Conservation (phyloP, 768 basidiomycete genomes). For the Tubosaeta sp. region DNA sequence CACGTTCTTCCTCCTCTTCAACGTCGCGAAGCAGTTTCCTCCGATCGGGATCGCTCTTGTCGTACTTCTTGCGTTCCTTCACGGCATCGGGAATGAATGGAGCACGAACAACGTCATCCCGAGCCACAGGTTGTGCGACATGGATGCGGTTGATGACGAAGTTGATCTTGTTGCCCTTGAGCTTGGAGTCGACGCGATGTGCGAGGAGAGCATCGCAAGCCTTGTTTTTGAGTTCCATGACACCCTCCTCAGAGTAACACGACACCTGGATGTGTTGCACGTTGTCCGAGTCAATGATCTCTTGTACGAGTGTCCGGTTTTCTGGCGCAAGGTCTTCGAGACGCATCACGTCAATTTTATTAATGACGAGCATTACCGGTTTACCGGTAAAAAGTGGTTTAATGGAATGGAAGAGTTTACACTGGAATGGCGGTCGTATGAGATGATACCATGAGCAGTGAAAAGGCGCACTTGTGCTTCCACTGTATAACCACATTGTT, state of each 20-base stretch:
- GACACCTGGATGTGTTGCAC: conserved; percentile 82
- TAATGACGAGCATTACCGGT: conserved; percentile 91
- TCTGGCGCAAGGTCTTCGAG: conserved; percentile 80
- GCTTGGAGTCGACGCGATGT: conserved; percentile 89
- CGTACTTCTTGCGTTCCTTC: conserved; percentile 73
- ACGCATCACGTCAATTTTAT: conserved; percentile 94
- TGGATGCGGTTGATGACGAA: conserved; percentile 93
- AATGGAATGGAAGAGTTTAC: conserved; percentile 98
- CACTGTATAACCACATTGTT: conserved; percentile 96
- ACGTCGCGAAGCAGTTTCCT: conserved; percentile 70
- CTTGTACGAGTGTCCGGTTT: conserved; percentile 75
- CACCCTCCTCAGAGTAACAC: conserved; percentile 94
- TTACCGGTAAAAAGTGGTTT: conserved; percentile 95
- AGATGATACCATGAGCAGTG: not conserved
- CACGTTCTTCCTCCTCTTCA: conserved; percentile 82
- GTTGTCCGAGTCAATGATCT: conserved; percentile 73
- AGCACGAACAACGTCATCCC: conserved; percentile 85
- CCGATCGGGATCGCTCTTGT: conserved; percentile 82
- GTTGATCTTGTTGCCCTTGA: conserved; percentile 92
- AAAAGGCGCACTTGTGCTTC: conserved; percentile 78
- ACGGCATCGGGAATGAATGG: conserved; percentile 89
- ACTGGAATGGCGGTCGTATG: conserved; percentile 41
- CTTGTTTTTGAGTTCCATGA: conserved; percentile 93
- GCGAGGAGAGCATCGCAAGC: conserved; percentile 95
- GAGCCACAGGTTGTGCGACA: conserved; percentile 84